Percentiles rank a stretch among this genome's conserved stretches.
Conservation (phyloP, 2,329 filamentous ascomycete genomes). For the Verticillium albo-atrum region DNA sequence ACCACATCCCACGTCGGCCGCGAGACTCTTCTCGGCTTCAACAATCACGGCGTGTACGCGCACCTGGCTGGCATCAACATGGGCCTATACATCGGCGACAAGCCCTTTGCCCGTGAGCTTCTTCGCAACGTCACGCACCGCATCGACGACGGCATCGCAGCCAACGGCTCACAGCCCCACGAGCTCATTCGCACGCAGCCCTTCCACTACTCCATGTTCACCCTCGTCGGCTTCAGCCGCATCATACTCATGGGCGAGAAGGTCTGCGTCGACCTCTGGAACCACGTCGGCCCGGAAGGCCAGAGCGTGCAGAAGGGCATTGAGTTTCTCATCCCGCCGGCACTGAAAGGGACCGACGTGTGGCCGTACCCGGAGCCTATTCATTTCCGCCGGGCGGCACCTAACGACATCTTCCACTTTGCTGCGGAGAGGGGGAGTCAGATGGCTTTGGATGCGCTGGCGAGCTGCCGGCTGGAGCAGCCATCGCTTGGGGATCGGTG, state of each 20-base stretch:
- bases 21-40: slow-evolving; percentile 5
- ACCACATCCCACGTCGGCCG: slow-evolving; percentile 16
- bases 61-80: background rate
- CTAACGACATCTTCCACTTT: background rate
- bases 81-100: background rate
- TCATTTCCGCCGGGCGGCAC: background rate
- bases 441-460: background rate
- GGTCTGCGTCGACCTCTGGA: slow-evolving; percentile 16
- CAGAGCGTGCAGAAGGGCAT: slow-evolving; percentile 16
- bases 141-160: slow-evolving; percentile 15
- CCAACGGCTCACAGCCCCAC: slow-evolving; percentile 17
- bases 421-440: background rate
- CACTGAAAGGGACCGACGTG: slow-evolving; percentile 5
- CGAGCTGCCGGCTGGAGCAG: background rate
- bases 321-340: slow-evolving; percentile 18
- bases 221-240: slow-evolving; percentile 14
- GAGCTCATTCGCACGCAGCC: slow-evolving; percentile 20
- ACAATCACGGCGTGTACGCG: slow-evolving; percentile 19
- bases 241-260: slow-evolving; percentile 14
- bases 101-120: slow-evolving; percentile 5
- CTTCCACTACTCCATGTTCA: slow-evolving; percentile 17
- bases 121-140: background rate
- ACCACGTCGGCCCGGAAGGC: slow-evolving; percentile 14
- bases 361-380: slow-evolving; percentile 16
- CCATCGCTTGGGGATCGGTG: background rate